phyloP scores from a whole-genome alignment of 2,329 filamentous ascomycete genomes.

The Laburnicola sp. region DNA sequence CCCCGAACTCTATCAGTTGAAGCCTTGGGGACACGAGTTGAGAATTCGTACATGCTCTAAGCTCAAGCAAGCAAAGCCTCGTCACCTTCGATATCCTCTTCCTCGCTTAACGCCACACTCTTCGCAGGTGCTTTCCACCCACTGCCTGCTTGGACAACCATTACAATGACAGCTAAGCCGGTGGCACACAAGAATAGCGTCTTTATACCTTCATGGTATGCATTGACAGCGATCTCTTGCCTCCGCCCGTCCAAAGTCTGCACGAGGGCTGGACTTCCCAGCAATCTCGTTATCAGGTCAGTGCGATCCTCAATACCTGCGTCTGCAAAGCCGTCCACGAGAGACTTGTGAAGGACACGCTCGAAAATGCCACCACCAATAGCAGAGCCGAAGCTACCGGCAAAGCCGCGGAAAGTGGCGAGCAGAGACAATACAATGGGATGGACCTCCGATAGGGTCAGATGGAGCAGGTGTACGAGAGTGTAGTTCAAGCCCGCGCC shows the following conservation, averaged over 20 bases:
- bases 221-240: slow-evolving; percentile 54
- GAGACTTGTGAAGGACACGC: slow-evolving; percentile 59
- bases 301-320: slow-evolving; percentile 44
- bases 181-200: slow-evolving; percentile 58
- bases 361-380: slow-evolving; percentile 78
- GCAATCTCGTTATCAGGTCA: slow-evolving; percentile 56
- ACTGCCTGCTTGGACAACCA: slow-evolving; percentile 60
- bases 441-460: slow-evolving; percentile 67
- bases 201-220: slow-evolving; percentile 59
- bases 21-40: neutral
- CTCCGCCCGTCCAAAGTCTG: slow-evolving; percentile 54
- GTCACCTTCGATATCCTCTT: slow-evolving; percentile 29
- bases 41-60: slow-evolving; percentile 8
- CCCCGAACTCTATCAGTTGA: too few relatives aligned
- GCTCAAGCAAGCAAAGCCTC: slow-evolving; percentile 23
- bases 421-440: slow-evolving; percentile 76
- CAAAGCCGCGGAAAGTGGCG: slow-evolving; percentile 79
- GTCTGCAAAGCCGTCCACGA: slow-evolving; percentile 62
- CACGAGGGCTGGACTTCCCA: slow-evolving; percentile 63
- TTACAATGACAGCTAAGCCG: slow-evolving; percentile 53
- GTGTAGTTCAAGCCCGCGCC: slow-evolving; percentile 79
- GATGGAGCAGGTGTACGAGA: slow-evolving; percentile 75
- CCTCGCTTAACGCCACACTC: slow-evolving; percentile 17
- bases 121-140: slow-evolving; percentile 55
- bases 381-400: slow-evolving; percentile 77